Evolutionary conservation across 2,329 filamentous ascomycete species (phyloP).

Genomic region (Pezicula carpinea): DNA sequence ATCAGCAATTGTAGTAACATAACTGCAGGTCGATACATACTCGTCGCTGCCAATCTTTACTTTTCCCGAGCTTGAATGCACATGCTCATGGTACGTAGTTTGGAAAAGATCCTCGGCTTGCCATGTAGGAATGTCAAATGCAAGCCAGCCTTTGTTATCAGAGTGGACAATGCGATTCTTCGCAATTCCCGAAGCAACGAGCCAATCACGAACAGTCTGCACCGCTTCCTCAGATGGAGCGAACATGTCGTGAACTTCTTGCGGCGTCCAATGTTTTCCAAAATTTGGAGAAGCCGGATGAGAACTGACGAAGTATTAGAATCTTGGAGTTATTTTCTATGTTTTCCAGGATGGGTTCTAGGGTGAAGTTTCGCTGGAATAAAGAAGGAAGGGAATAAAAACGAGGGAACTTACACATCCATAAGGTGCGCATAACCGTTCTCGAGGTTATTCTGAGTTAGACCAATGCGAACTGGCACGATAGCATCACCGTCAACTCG

Average conservation of each 20-base stretch:
- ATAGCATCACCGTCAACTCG: conserved; percentile 13
- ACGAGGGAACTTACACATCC: conserved; percentile 17
- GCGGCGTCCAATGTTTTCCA: conserved; percentile 30
- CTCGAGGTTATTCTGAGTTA: conserved; percentile 15
- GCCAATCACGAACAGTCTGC: conserved; percentile 29
- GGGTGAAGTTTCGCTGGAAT: too few species aligned
- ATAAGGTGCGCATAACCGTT: conserved; percentile 15
- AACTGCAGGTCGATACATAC: conserved; percentile 15
- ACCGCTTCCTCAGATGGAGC: conserved; percentile 28
- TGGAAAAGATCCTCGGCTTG: conserved; percentile 31
- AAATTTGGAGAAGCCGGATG: conserved; percentile 27
- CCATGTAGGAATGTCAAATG: conserved; percentile 28
- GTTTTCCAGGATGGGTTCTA: too few species aligned
- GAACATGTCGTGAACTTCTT: conserved; percentile 29
- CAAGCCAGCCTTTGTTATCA: conserved; percentile 30
- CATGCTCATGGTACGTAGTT: conserved; percentile 30
- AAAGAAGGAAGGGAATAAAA: too few species aligned
- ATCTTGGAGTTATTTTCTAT: too few species aligned
- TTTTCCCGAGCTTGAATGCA: conserved; percentile 24
- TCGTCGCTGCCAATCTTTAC: conserved; percentile 30
- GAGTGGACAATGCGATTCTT: conserved; percentile 28
- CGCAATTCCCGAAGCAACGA: conserved; percentile 28
- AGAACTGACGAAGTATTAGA: conserved; percentile 14
- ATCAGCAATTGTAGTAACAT: not conserved
- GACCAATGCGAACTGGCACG: conserved; percentile 16